These are phyloP conservation scores for Tephrocybe sp. DNA, from an alignment of 768 basidiomycete species.

Conservation along the genomic window DNA sequence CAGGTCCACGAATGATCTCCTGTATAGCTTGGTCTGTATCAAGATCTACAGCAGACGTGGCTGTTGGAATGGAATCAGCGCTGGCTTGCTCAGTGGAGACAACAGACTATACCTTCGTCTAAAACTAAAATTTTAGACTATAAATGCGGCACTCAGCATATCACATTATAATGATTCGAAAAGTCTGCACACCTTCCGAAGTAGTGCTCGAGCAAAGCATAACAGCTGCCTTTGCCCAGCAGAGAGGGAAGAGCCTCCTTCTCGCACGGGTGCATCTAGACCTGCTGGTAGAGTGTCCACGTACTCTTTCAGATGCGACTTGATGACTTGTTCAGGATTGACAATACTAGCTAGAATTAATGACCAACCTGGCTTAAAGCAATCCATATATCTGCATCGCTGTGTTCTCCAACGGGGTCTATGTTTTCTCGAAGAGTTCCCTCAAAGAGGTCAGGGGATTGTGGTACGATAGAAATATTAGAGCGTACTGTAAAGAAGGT, in stretches of 20 bases:
- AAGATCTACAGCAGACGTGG: conserved; percentile 86
- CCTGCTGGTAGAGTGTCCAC: conserved; percentile 62
- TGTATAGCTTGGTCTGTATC: conserved; percentile 90
- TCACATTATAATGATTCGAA: not conserved
- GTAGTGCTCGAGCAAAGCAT: conserved; percentile 83
- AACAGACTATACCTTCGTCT: conserved; percentile 70
- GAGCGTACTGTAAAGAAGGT: conserved; percentile 53
- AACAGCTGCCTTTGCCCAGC: conserved; percentile 85
- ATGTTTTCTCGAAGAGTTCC: conserved; percentile 84
- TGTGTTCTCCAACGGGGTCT: conserved; percentile 74
- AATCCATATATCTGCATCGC: conserved; percentile 83
- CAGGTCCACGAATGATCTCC: conserved; percentile 77
- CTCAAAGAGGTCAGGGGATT: conserved; percentile 69
- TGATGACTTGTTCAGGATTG: not conserved
- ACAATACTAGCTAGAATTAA: not conserved
- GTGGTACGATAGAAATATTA: conserved; percentile 83
- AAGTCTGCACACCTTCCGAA: conserved; percentile 56
- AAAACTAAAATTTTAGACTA: conserved; percentile 85
- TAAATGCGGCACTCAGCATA: conserved; percentile 2
- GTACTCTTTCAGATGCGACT: conserved; percentile 70
- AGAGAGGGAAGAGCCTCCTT: conserved; percentile 80
- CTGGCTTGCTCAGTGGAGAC: not conserved
- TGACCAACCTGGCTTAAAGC: conserved; percentile 65
- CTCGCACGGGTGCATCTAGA: conserved; percentile 70
- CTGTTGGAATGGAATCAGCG: conserved; percentile 29